These are phyloP conservation scores for Coemansia sp. DNA, from an alignment of 192 early-diverging fungal genomes.

Conservation along the genomic window DNA sequence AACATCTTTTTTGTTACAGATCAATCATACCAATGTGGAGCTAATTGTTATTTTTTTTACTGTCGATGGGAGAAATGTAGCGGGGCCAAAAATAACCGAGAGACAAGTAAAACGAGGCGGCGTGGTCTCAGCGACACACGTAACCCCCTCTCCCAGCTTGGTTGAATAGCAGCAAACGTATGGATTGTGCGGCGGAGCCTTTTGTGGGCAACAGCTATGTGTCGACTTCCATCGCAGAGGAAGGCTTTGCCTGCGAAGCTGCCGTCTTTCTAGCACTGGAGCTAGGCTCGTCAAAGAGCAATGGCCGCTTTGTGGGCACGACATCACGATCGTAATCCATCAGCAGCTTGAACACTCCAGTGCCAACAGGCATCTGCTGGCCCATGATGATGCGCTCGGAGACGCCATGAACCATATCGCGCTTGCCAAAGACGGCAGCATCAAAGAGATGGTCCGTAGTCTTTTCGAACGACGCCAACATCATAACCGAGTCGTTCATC, in stretches of 20 bases:
- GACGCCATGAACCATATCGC: slow-evolving; percentile 93
- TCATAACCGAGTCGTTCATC: slow-evolving; percentile 99
- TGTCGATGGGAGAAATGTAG: background rate
- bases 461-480: slow-evolving; percentile 99
- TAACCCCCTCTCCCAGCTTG: too few relatives aligned
- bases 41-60: background rate
- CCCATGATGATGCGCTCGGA: slow-evolving; percentile 99
- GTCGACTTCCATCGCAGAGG: background rate
- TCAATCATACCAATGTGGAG: too few relatives aligned
- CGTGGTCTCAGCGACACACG: too few relatives aligned
- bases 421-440: slow-evolving; percentile 92
- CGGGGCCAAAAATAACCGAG: background rate
- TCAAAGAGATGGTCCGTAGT: slow-evolving; percentile 99
- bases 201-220: background rate
- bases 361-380: slow-evolving; percentile 95
- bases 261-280: background rate
- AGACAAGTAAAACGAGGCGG: too few relatives aligned
- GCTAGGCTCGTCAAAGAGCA: slow-evolving; percentile 68
- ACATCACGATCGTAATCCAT: slow-evolving; percentile 67
- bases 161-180: too few relatives aligned
- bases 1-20: background rate
- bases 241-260: background rate
- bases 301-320: slow-evolving; percentile 57
- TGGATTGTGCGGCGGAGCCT: too few relatives aligned
- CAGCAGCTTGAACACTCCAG: slow-evolving; percentile 93